Percentiles rank a stretch among this genome's conserved stretches.
Conservation (phyloP, 805 yeast species). For the Candida sakaeoensis region DNA sequence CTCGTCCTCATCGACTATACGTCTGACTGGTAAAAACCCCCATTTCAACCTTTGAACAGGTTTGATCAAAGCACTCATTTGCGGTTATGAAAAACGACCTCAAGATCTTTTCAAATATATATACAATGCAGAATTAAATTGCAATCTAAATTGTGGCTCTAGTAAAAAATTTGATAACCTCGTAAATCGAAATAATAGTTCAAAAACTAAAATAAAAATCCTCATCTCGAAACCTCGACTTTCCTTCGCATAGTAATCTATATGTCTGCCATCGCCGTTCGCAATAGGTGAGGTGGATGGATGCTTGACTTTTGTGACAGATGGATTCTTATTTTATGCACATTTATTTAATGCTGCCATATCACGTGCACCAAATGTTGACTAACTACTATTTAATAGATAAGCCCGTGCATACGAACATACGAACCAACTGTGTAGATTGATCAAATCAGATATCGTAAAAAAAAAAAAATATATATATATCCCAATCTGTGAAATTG, state of each 20-base stretch:
- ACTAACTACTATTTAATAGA: not conserved
- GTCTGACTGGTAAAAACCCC: conserved; percentile 33
- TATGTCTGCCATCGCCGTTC: too few relatives aligned
- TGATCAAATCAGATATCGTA: not conserved
- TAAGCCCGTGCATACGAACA: not conserved
- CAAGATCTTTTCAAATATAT: too few relatives aligned
- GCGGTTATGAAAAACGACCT: not conserved
- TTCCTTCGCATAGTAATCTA: too few relatives aligned
- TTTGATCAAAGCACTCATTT: conserved; percentile 3
- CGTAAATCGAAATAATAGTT: too few relatives aligned
- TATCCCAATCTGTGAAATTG: too few relatives aligned
- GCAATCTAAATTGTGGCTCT: not conserved
- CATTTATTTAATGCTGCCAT: not conserved
- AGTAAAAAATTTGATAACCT: too few relatives aligned
- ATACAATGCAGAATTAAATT: too few relatives aligned
- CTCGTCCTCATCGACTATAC: conserved; percentile 31
- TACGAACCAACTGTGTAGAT: too few relatives aligned
- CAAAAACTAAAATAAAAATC: too few relatives aligned
- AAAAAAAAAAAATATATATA: too few relatives aligned
- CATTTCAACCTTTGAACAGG: conserved; percentile 21
- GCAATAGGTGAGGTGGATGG: too few relatives aligned
- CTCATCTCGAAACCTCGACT: too few relatives aligned
- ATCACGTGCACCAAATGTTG: not conserved
- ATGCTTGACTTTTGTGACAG: not conserved
- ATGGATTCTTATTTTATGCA: not conserved